Conservation (phyloP, 2,329 filamentous ascomycete genomes). For the Fusarium drepaniforme region DNA sequence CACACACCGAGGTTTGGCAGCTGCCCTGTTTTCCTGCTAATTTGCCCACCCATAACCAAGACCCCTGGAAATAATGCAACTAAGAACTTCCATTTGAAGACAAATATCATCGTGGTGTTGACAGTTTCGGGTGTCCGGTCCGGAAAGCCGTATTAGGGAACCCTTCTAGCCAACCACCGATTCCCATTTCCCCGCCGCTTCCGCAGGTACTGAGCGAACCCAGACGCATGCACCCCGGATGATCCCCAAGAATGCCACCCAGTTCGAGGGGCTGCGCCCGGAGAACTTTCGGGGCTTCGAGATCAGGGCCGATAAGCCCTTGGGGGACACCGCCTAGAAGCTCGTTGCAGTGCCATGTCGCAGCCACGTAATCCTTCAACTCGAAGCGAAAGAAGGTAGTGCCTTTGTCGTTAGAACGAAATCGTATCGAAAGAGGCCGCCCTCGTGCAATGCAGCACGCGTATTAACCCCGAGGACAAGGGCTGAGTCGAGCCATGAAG, state of each 20-base stretch:
- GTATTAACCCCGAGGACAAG: background rate
- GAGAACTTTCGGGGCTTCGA: conserved; percentile 15
- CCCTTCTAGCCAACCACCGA: conserved; percentile 33
- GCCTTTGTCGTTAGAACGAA: background rate
- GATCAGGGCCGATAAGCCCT: conserved; percentile 4
- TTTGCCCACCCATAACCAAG: conserved; percentile 15
- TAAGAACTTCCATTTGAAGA: conserved; percentile 4
- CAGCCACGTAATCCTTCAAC: background rate
- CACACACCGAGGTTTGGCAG: conserved; percentile 1
- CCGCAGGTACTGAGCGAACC: conserved; percentile 7
- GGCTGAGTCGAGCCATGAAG: background rate
- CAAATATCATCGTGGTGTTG: conserved; percentile 18
- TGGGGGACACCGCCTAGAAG: background rate
- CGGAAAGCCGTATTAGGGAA: conserved; percentile 30
- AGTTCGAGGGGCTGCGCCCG: background rate
- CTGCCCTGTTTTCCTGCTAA: conserved; percentile 14
- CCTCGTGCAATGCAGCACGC: background rate
- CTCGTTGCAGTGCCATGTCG: background rate
- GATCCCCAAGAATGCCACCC: conserved; percentile 18
- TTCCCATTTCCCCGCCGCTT: conserved; percentile 1
- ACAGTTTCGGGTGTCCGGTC: conserved; percentile 30
- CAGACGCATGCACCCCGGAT: conserved; percentile 26
- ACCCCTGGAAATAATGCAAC: conserved; percentile 11
- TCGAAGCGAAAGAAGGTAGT: background rate
- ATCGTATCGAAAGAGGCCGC: background rate